Percentiles rank a stretch among this genome's conserved stretches.
These are phyloP conservation scores for Talaromyces sp. DNA, from an alignment of 2,329 filamentous ascomycete genomes.

Conservation along the genomic window DNA sequence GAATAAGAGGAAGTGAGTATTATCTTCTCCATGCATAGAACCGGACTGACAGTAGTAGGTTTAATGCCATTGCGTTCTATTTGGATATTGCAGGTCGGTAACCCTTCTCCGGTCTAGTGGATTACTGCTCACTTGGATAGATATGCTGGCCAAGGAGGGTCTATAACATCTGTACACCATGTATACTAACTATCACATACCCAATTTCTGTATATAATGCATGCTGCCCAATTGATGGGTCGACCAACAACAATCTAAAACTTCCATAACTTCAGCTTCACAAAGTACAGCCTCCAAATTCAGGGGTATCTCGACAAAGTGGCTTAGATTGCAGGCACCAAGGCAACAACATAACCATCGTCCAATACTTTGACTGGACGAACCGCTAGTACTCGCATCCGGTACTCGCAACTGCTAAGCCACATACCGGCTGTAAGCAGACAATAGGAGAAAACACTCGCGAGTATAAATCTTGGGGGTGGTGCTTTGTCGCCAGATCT, in stretches of 20 bases:
- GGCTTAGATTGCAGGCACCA: constrained; percentile 12
- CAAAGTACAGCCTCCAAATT: background rate
- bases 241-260: background rate
- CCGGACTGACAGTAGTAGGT: constrained; percentile 39
- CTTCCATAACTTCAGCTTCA: background rate
- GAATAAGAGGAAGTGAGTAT: constrained; percentile 52
- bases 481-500: background rate
- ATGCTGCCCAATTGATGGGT: background rate
- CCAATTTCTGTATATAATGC: background rate
- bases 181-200: background rate
- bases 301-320: background rate
- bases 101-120: background rate
- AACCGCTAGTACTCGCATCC: background rate
- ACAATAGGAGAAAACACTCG: background rate
- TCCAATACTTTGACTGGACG: background rate
- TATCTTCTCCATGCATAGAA: background rate
- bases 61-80: constrained; percentile 65
- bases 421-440: background rate
- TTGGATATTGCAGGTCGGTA: constrained; percentile 62
- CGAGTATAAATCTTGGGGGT: background rate
- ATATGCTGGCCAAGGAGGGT: constrained; percentile 71
- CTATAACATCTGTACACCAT: constrained; percentile 30
- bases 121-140: constrained; percentile 23
- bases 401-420: background rate
- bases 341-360: constrained; percentile 6